Base-by-base conservation (phyloP, 2,329 filamentous ascomycete genomes). In the Chaetomiaceae sp. region DNA sequence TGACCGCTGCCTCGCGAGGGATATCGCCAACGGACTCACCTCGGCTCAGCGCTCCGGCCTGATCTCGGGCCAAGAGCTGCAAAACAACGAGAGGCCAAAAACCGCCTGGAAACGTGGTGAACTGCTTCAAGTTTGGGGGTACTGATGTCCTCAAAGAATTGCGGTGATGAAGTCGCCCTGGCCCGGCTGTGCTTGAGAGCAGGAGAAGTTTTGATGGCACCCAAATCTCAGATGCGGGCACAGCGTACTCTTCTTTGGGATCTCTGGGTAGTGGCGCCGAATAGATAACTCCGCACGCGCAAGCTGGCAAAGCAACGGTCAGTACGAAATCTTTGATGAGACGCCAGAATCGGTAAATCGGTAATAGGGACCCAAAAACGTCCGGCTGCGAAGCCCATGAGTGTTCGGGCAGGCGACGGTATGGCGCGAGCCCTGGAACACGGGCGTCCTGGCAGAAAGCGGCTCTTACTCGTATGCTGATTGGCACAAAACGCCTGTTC, bases 391-490 rank as follows among this genome's bases (percentile, higher is more conserved):
- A 44, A 26, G 39, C 20, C 33, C 27, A 19, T 15, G 22, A 17
- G 7, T 20, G 14, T 42, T 40, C 15, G 32, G 36, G 5, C 34
- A 18, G 35, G 12, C 24, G 17, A 45, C 24, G n/a, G n/a, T n/a
- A 30, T 12, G 36, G n/a, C 11, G 29, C 29, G 20, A 39, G 17
- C 15, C 17, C 30, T 36, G 38, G 39, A 12, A 22, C 1, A 12
- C 35, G 18, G 36, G 18, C 14, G 15, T 7, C 40, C 42, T 38
- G 35, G 38, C 39, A 49, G 18, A 34, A 42, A 38, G 33, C 38
- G 43, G 42, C 14, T 35, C 48, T 51, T 49, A 54, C 52, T 43
- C 34, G 39, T 11, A 33, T 48, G 37, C 45, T 48, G 39, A 49
- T 46, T 52, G 47, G 53, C 40, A 51, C 44, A 47, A 48, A 42